Evolutionary conservation across 345 rosid genomes (phyloP), one percentile per base, ranked within the genome.

Genomic region (Clausena lansium): DNA sequence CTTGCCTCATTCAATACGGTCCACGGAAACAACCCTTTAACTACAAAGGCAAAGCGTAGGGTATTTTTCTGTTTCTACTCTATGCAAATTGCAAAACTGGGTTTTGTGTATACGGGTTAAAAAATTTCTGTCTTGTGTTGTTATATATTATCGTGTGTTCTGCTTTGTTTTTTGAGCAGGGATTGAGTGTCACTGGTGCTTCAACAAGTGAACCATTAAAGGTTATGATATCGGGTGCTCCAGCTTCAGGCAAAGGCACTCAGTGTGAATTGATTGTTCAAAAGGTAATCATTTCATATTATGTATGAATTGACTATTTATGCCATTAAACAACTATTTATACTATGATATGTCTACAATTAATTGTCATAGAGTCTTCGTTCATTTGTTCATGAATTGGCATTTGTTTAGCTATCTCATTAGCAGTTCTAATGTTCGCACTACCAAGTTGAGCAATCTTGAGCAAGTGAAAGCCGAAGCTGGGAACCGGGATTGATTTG

Each of bases 161-260:
- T 50, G 65, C 25, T 57, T 32, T 64, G 54, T 8, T 57, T 33
- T 71, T 9, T 69, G 45, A 39, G 83, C 85, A 86, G 91, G 83
- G 81, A 33, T 76, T 86, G 73, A 73, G 84, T 81, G 69, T 92
- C 67, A 76, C 65, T 73, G 87, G 95, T 87, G 77, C 69, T 74
- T 95, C 90, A 14, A 75, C 80, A 6, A 62, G 50, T 36, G 89
- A 91, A 83, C 91, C 98, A 0, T 52, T 95, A 83, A 93, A 91
- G 83, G 97, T 95, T 74, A 95, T 95, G 95, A 93, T 95, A 73
- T 93, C 96, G 0, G 98, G 99, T 45, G 98, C 98, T 36, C 95
- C 98, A 0, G 97, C 97, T 10, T 95, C 94, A 1, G 98, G 99
- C 58, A 95, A 93, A 86, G 96, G 99, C 67, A 90, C 99, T 75